Evolutionary conservation across 306 rosid genomes (phyloP).

Genomic region (Luffa aegyptiaca): DNA sequence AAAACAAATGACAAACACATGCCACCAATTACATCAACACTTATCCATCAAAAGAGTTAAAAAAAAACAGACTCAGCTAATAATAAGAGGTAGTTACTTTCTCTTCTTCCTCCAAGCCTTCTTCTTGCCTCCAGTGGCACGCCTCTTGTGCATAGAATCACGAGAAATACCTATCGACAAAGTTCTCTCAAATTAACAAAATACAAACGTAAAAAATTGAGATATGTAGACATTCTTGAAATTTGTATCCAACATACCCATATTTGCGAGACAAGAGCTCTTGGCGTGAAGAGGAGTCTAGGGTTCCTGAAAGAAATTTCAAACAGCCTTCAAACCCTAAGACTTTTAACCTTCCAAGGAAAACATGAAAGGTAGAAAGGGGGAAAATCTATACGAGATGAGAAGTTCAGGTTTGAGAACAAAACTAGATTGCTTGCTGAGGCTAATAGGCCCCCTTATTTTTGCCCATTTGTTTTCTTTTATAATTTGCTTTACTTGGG

Average conservation of each 20-base stretch:
- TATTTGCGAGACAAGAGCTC: neutral
- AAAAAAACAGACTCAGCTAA: neutral
- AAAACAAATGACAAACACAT: neutral
- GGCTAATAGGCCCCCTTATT: neutral
- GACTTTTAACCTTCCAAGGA: neutral
- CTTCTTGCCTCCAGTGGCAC: constrained; percentile 4
- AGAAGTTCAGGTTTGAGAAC: neutral
- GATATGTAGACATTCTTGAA: neutral
- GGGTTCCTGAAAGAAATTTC: neutral
- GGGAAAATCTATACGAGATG: neutral
- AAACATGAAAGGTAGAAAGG: neutral
- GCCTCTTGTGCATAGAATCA: constrained; percentile 10
- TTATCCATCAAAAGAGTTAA: neutral
- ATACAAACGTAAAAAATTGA: neutral
- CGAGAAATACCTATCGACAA: neutral
- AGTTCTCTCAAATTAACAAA: neutral
- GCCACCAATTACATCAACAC: neutral
- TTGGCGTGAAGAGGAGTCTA: neutral
- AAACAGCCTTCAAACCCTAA: neutral
- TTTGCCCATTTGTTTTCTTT: neutral
- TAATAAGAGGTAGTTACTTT: neutral
- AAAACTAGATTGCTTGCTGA: neutral
- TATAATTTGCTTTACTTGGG: neutral
- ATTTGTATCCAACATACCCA: neutral
- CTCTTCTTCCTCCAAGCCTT: constrained; percentile 7